A percentile compares a stretch with the other conserved stretches of the same genome.
Conservation (phyloP, 2,329 filamentous ascomycete genomes). For the Dactylellina haptotyla region DNA sequence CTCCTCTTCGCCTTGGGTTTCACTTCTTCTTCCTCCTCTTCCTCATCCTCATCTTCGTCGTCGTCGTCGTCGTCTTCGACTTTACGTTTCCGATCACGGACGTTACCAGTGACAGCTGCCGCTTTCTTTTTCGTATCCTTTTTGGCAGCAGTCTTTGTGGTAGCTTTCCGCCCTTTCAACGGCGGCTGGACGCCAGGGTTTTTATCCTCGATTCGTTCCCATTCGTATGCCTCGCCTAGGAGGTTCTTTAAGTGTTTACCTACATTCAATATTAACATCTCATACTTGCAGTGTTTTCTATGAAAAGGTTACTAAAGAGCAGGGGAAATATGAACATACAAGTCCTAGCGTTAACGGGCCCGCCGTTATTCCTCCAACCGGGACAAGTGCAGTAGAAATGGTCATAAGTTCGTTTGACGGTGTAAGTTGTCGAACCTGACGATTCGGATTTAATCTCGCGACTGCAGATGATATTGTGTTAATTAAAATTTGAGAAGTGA, state of each 20-base stretch:
- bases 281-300: not conserved
- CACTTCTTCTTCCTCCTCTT: constrained; percentile 38
- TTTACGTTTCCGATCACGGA: constrained; percentile 29
- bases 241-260: constrained; percentile 56
- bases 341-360: constrained; percentile 53
- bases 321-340: constrained; percentile 21
- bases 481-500: not conserved
- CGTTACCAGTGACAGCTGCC: constrained; percentile 8
- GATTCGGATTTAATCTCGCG: constrained; percentile 54
- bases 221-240: constrained; percentile 56
- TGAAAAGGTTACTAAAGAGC: not conserved
- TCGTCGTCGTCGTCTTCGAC: constrained; percentile 46
- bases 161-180: constrained; percentile 7
- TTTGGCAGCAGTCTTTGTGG: not conserved
- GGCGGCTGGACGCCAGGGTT: constrained; percentile 30
- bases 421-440: constrained; percentile 49
- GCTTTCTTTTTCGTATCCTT: constrained; percentile 20
- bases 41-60: constrained; percentile 41
- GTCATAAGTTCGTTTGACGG: constrained; percentile 54
- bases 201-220: constrained; percentile 53
- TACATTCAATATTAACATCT: not conserved
- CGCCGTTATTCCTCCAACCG: constrained; percentile 50
- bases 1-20: constrained; percentile 18
- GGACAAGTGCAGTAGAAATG: constrained; percentile 57
- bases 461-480: not conserved